phyloP scores from a whole-genome alignment of 2,329 filamentous ascomycete genomes.

The Pezicula rhizophila region DNA sequence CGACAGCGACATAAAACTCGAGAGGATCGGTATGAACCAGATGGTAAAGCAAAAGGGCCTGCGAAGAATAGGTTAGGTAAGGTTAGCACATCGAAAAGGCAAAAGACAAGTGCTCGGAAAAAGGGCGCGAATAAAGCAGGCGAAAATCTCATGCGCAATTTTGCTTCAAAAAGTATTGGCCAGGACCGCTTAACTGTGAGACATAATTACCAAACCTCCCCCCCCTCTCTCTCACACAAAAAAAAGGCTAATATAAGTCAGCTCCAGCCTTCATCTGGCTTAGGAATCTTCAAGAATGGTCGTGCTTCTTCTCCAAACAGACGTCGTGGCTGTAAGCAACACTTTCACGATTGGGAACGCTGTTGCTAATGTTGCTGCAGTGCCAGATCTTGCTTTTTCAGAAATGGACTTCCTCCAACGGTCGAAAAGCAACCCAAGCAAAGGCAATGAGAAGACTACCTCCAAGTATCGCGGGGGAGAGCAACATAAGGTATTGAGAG shows the following conservation, averaged over 20 bases:
- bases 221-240: no score
- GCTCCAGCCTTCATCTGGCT: constrained; percentile 31
- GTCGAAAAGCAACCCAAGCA: constrained; percentile 15
- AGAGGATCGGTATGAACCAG: constrained; percentile 47
- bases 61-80: constrained; percentile 22
- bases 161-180: constrained; percentile 47
- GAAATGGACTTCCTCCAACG: constrained; percentile 40
- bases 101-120: constrained; percentile 8
- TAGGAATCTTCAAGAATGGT: constrained; percentile 41
- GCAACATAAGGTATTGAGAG: constrained; percentile 11
- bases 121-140: constrained; percentile 19
- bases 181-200: constrained; percentile 47
- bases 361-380: constrained; percentile 26
- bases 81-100: constrained; percentile 12
- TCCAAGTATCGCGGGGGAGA: constrained; percentile 21
- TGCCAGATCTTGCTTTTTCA: constrained; percentile 47
- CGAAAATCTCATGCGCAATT: constrained; percentile 48
- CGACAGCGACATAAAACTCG: constrained; percentile 49
- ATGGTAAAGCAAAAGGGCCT: constrained; percentile 23
- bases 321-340: constrained; percentile 31
- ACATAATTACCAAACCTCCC: background rate
- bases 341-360: background rate
- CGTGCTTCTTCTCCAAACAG: constrained; percentile 29
- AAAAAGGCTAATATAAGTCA: constrained; percentile 16
- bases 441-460: constrained; percentile 22